Base-by-base conservation (phyloP, 495 filamentous ascomycete species). In the Elasticomyces elasticus region DNA sequence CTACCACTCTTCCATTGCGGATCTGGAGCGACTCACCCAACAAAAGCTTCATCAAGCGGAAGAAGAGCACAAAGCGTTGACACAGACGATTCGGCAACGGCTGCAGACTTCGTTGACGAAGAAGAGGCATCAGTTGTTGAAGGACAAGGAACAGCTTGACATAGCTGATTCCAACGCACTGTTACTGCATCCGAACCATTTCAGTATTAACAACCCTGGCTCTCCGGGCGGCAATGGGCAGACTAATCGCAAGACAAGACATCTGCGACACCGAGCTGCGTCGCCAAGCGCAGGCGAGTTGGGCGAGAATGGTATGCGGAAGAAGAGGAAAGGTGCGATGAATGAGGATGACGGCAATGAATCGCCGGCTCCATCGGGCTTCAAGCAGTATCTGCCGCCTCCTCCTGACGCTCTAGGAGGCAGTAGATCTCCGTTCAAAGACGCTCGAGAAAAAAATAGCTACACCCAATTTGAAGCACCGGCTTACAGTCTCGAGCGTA, bases 181-280 rank as follows among this genome's bases (percentile, higher is more conserved):
- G 5, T 81, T 95, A 27, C 78, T 95, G 6, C 88, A 97, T 62
- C 90, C 94, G 13, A 91, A 84, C 58, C 92, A 98, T 64, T 96
- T 89, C 69, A 85, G 83, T 67, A 80, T 95, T 54, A 60, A 59
- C 52, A 82, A 67, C 61, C 87, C 89, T 11, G 86, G 89, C 43
- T 56, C 52, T 10, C 57, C 61, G 9, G 44, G 44, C 5, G 49
- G 52, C 40, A 73, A 84, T 22, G 86, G 89, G 62, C n/a, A n/a
- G n/a, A n/a, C n/a, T n/a, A 81, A 80, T 55, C 78, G 90, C 49
- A 86, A 89, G 54, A 95, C 91, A 13, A 74, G 90, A 46, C 76
- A 89, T 58, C 60, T 64, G 1, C 55, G 70, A 27, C 67, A 68
- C 52, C 82, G 87, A 24, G 78, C 86, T 42, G 88, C 90, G 28